A percentile compares a stretch with the other conserved stretches of the same genome.
Evolutionary conservation across 2,329 filamentous ascomycete species (phyloP).

Genomic region (Aspergillus nomiae): DNA sequence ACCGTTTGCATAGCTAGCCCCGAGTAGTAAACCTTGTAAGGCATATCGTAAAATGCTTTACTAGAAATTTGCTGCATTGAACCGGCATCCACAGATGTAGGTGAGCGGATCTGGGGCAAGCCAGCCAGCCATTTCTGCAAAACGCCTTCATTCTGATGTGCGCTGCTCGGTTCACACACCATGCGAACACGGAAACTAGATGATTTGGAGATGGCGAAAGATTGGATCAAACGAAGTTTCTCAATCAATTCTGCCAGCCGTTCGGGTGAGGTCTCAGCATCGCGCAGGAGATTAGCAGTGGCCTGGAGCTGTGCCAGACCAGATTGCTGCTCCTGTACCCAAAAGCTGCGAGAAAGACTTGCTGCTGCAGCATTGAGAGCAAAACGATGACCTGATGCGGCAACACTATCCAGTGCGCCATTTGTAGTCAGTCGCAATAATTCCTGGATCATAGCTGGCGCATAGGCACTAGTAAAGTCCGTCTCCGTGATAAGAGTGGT

Average conservation of each 20-base stretch:
- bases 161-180: slow-evolving; percentile 79
- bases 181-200: slow-evolving; percentile 75
- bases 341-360: slow-evolving; percentile 70
- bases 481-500: slow-evolving; percentile 81
- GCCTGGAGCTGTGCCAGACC: slow-evolving; percentile 90
- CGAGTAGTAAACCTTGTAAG: slow-evolving; percentile 97
- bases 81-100: slow-evolving; percentile 34
- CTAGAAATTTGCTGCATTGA: slow-evolving; percentile 41
- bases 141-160: slow-evolving; percentile 67
- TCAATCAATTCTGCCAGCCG: slow-evolving; percentile 73
- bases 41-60: slow-evolving; percentile 89
- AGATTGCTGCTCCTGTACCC: slow-evolving; percentile 78
- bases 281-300: slow-evolving; percentile 69
- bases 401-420: slow-evolving; percentile 87
- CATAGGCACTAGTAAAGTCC: slow-evolving; percentile 81
- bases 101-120: slow-evolving; percentile 52
- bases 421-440: slow-evolving; percentile 84
- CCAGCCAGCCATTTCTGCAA: slow-evolving; percentile 70
- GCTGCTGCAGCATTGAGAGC: slow-evolving; percentile 83
- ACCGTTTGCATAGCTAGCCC: slow-evolving; percentile 79
- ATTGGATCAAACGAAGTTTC: slow-evolving; percentile 84
- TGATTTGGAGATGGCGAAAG: slow-evolving; percentile 69
- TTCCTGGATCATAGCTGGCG: slow-evolving; percentile 79
- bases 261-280: slow-evolving; percentile 69
- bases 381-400: slow-evolving; percentile 84